Conservation (phyloP, 164 flowering plant species). For the Stephania cephalantha region DNA sequence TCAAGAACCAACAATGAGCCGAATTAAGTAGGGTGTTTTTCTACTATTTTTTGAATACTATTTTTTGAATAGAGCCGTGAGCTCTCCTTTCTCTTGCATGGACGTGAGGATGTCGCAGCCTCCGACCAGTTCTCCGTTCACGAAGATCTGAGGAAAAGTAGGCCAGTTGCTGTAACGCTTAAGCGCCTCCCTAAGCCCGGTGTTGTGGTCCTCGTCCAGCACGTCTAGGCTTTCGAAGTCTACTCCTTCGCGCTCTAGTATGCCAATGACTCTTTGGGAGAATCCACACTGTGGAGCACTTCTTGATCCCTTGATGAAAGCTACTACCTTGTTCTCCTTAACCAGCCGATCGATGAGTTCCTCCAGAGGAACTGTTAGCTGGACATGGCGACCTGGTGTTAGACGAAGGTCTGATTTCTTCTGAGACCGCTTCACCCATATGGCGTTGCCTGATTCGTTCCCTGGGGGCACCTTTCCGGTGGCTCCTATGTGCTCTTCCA, state of each 20-base stretch:
- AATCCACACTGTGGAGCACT: conserved; percentile 87
- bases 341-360: conserved; percentile 74
- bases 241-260: conserved; percentile 62
- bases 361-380: conserved; percentile 78
- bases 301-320: conserved; percentile 95
- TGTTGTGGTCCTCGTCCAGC: conserved; percentile 83
- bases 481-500: conserved; percentile 81
- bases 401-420: conserved; percentile 82
- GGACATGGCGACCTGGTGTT: conserved; percentile 82
- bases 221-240: conserved; percentile 86
- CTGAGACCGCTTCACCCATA: conserved; percentile 61
- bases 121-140: conserved; percentile 75
- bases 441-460: conserved; percentile 77
- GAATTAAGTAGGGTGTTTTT: background rate
- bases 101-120: conserved; percentile 85
- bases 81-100: conserved; percentile 87
- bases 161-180: conserved; percentile 96
- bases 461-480: conserved; percentile 93
- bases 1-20: background rate
- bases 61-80: conserved; percentile 46
- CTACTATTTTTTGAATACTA: conserved; percentile 39
- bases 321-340: conserved; percentile 89
- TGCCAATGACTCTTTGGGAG: conserved; percentile 82
- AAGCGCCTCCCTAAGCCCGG: conserved; percentile 72
- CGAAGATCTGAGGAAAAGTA: conserved; percentile 89